Base-by-base conservation (phyloP, 2,329 filamentous ascomycete species). In the Dothistroma septosporum region DNA sequence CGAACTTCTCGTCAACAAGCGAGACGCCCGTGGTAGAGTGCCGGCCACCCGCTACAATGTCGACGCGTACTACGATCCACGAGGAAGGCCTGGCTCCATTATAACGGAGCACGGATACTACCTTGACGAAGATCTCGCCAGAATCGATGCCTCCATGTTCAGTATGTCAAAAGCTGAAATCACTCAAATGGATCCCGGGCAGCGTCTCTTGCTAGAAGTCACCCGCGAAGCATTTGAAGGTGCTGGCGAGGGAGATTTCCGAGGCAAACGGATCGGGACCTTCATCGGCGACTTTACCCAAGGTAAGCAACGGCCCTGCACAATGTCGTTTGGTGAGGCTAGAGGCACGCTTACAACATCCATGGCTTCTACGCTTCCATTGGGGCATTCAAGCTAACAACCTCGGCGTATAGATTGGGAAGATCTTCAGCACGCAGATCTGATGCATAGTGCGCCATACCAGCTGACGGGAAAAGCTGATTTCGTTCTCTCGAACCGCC, bases 221-320 rank as follows among this genome's bases (percentile, higher is more conserved):
- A 24, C 35, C 4, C 28, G 22, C 8, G 52, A 60, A 19, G 12
- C 16, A 21, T 28, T 60, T 12, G 53, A 60, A 22, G 53, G 60
- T n/a, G 89, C 92, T 22, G 60, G 60, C 14, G 53, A 33, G 28
- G 44, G 49, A 16, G 53, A 49, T 12, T 64, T 24, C 19, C 21
- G 53, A 33, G 62, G 62, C 24, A 48, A 35, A 5, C 14, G 32
- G 4, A 53, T 60, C n/a, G 62, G 59, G 31, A 54, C 47, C 37
- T 61, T 54, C 21, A 19, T 61, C 19, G 59, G 59, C 10, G n/a
- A n/a, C n/a, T n/a, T n/a, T n/a, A n/a, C n/a, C n/a, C n/a, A n/a
- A n/a, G n/a, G n/a, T n/a, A n/a, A n/a, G n/a, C n/a, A n/a, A n/a
- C n/a, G n/a, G n/a, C n/a, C n/a, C n/a, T n/a, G n/a, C n/a, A n/a